Evolutionary conservation across 1,284 basidiomycete genomes (phyloP), one percentile per base, ranked within the genome.

Genomic region (Leccinum fallax): DNA sequence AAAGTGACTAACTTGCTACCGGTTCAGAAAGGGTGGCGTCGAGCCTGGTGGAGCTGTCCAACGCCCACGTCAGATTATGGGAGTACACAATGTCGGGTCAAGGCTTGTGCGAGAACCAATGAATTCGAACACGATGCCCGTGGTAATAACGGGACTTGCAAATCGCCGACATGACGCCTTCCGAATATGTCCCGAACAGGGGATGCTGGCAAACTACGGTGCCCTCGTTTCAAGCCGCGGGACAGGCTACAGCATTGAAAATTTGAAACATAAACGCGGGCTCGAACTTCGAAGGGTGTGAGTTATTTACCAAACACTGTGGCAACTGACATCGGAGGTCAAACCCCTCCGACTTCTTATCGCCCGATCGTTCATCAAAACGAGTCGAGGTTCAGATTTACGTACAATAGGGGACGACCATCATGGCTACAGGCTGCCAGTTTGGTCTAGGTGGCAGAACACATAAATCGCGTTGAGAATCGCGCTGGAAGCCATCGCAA

Each of bases 331-430:
- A 58, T 67, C 70, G 70, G 70, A 58, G 69, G 69, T 63, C 26
- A 58, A 63, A 70, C 48, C 40, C 32, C 69, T 63, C 70, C 70
- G 70, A 71, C 70, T 62, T 60, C 43, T 48, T 19, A 70, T 64
- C 53, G 5, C 13, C 69, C 65, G 61, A 69, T 36, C 10, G 19
- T 21, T 48, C 46, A 11, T 48, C 46, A 48, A 21, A 48, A 48
- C 19, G 24, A 55, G 28, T 32, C 13, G 28, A 48, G 28, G 28
- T 57, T 64, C 36, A 54, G 57, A 30, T 53, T 64, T 54, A 54
- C 53, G 53, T 30, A 51, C 36, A 38, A 38, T 38, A 38, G 36
- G 15, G 15, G 36, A 38, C 36, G 36, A 38, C 36, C 36, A 38
- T 16, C 5, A 19, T 43, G 40, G n/a, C n/a, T 43, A 43, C 40